Evolutionary conservation across 345 rosid genomes (phyloP).

Genomic region (Clarkia xantiana): DNA sequence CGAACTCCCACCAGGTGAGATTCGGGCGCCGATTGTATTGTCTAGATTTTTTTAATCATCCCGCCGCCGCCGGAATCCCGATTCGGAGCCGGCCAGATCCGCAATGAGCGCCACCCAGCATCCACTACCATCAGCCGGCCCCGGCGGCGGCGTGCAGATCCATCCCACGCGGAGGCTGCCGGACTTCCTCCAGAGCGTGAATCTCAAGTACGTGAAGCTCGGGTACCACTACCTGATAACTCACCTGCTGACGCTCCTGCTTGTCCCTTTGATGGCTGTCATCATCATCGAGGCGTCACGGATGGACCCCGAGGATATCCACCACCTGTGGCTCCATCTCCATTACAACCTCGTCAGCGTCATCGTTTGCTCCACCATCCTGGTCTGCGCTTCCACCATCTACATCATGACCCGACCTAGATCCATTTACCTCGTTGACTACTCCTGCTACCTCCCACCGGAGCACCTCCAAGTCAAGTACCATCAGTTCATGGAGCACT

Average conservation of each 20-base stretch:
- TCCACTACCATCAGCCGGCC: slow-evolving; percentile 5
- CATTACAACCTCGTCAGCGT: slow-evolving; percentile 65
- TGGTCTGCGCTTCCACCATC: slow-evolving; percentile 55
- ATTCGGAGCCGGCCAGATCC: not conserved
- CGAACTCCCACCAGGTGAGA: too few species aligned
- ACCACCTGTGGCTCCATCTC: slow-evolving; percentile 72
- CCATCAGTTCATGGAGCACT: slow-evolving; percentile 67
- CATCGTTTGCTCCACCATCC: slow-evolving; percentile 43
- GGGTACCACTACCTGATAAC: slow-evolving; percentile 75
- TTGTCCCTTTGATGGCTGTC: slow-evolving; percentile 58
- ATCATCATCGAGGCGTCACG: slow-evolving; percentile 38
- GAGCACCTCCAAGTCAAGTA: slow-evolving; percentile 32
- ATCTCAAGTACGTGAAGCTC: slow-evolving; percentile 70
- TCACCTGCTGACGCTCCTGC: slow-evolving; percentile 53
- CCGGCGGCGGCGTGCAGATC: slow-evolving; percentile 52
- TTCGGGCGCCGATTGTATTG: too few species aligned
- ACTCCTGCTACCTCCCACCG: slow-evolving; percentile 71
- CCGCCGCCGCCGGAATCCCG: too few species aligned
- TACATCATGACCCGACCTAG: slow-evolving; percentile 78
- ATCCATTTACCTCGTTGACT: slow-evolving; percentile 63
- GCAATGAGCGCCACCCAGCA: slow-evolving; percentile 21
- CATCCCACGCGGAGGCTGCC: slow-evolving; percentile 46
- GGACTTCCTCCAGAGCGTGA: slow-evolving; percentile 78
- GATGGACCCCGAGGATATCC: slow-evolving; percentile 43
- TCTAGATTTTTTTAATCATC: too few species aligned